Evolutionary conservation across 148 eudicot species (phyloP).

Genomic region (Rhododendron simsii): DNA sequence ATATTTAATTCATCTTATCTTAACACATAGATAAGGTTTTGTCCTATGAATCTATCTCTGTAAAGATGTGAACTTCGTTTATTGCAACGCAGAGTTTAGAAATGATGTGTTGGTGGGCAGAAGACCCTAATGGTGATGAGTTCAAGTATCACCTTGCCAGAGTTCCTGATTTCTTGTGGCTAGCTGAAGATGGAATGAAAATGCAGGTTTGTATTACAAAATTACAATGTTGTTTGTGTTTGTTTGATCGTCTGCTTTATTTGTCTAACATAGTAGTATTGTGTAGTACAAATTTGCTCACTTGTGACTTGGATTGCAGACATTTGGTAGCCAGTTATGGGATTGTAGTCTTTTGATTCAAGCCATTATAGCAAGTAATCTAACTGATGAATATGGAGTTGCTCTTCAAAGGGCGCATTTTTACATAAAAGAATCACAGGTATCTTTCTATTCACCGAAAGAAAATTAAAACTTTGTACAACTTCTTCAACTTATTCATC

Average conservation of each 20-base stretch:
- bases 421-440: conserved; percentile 15
- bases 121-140: too few relatives aligned
- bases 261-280: not conserved
- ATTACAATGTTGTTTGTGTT: not conserved
- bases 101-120: too few relatives aligned
- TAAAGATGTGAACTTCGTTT: not conserved
- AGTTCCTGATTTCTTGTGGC: too few relatives aligned
- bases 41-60: too few relatives aligned
- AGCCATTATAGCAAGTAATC: conserved; percentile 8
- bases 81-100: too few relatives aligned
- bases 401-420: not conserved
- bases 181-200: too few relatives aligned
- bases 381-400: conserved; percentile 5
- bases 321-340: conserved; percentile 24
- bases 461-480: too few relatives aligned
- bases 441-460: not conserved
- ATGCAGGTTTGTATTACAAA: too few relatives aligned
- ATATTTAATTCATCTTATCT: too few relatives aligned
- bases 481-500: not conserved
- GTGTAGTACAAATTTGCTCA: not conserved
- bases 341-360: conserved; percentile 15
- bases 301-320: not conserved
- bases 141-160: too few relatives aligned
- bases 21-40: too few relatives aligned
- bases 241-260: not conserved